These are phyloP conservation scores for Coemansia sp. DNA, from an alignment of 192 early-diverging fungal species.

Conservation along the genomic window DNA sequence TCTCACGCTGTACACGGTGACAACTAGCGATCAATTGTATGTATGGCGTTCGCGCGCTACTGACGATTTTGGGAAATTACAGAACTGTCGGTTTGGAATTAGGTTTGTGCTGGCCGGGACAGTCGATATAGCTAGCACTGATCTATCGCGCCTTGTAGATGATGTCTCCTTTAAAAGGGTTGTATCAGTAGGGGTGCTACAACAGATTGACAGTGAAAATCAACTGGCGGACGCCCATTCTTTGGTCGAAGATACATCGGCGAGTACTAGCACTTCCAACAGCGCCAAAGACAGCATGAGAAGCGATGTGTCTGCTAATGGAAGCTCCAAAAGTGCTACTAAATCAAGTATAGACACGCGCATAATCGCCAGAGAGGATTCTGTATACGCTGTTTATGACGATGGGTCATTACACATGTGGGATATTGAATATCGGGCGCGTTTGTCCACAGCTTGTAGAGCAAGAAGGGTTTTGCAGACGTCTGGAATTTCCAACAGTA, in stretches of 20 bases:
- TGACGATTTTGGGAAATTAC: neutral
- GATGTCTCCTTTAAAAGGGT: neutral
- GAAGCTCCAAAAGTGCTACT: neutral
- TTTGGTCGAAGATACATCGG: neutral
- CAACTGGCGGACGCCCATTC: neutral
- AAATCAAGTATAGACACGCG: neutral
- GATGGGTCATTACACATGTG: conserved; percentile 46
- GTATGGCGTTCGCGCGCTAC: conserved; percentile 21
- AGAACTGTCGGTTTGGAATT: conserved; percentile 2
- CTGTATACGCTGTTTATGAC: conserved; percentile 6
- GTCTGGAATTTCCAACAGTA: neutral
- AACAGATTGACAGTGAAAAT: no score
- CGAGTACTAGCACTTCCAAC: neutral
- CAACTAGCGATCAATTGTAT: conserved; percentile 11
- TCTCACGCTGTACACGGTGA: conserved; percentile 24
- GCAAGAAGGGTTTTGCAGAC: conserved; percentile 14
- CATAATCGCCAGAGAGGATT: neutral
- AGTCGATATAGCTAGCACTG: conserved; percentile 1
- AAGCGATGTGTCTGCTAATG: neutral
- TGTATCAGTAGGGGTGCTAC: neutral
- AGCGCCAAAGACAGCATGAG: neutral
- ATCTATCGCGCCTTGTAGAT: neutral
- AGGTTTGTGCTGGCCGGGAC: conserved; percentile 18
- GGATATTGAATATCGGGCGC: conserved; percentile 9
- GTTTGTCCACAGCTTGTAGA: neutral